phyloP scores from a whole-genome alignment of 345 rosid genomes.

The Moricandia arvensis region DNA sequence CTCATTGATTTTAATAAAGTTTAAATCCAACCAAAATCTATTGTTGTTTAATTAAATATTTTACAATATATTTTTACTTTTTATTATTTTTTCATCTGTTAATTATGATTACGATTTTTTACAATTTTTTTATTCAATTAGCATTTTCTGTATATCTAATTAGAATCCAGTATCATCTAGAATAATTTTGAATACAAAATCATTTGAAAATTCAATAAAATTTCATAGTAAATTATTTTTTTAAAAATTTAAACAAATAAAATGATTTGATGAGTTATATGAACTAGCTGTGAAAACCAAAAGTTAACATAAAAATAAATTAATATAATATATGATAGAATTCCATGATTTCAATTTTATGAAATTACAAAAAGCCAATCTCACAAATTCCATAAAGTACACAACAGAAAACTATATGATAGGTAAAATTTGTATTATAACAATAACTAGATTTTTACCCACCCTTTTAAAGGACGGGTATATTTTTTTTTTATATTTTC shows the following conservation, averaged over 20 bases:
- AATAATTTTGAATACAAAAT: neutral
- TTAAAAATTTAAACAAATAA: too few species aligned
- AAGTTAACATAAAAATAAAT: neutral
- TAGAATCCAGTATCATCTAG: too few species aligned
- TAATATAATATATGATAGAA: neutral
- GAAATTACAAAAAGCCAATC: slow-evolving; percentile 27
- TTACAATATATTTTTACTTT: too few species aligned
- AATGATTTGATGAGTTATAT: neutral
- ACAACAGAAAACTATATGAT: slow-evolving; percentile 10
- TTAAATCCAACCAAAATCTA: too few species aligned
- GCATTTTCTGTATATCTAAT: neutral
- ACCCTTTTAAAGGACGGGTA: too few species aligned
- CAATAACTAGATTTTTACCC: too few species aligned
- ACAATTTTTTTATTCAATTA: neutral
- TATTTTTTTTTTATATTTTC: too few species aligned
- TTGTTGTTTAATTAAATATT: too few species aligned
- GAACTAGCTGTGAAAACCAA: neutral
- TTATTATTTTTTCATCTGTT: neutral
- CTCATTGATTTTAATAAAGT: neutral
- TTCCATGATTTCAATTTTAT: neutral
- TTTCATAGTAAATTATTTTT: too few species aligned
- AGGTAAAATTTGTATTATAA: slow-evolving; percentile 9
- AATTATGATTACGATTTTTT: neutral
- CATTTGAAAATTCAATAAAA: neutral
- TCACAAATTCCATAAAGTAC: slow-evolving; percentile 9